Evolutionary conservation across 208 protist species (phyloP), one percentile per base, ranked within the genome.

Genomic region (Leishmania tarentolae): DNA sequence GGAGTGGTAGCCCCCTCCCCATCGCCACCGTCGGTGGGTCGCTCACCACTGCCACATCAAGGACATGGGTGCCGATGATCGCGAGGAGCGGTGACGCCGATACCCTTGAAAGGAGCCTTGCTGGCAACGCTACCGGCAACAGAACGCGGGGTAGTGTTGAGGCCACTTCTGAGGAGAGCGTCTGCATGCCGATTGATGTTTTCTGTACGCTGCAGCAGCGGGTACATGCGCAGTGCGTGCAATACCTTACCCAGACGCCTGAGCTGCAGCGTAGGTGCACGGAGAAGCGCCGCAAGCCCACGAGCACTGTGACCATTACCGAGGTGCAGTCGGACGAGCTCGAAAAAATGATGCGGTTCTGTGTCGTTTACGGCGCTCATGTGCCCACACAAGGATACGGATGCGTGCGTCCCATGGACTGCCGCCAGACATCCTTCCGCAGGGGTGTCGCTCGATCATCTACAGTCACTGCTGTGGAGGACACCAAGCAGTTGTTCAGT

Each of bases 171-270:
- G 53, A 5, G 37, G 82, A 61, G 31, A 65, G 68, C 2, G 77
- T 82, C 59, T 57, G 78, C 19, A 83, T 84, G 81, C 81, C 81
- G 11, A 80, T 79, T 9, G 81, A 84, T 7, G 81, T 81, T 28
- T 80, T 84, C 50, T 76, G 44, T 15, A 80, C 76, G 1, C 57
- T 84, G 56, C 81, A 84, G 69, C 75, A 80, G 71, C 75, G 70
- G 28, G 61, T 80, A 11, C 31, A 11, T 11, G 79, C 71, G n/a
- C 83, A 76, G 40, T 59, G 46, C 8, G 28, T 52, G 44, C 74
- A 77, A 50, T 24, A 81, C 70, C 35, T 84, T 6, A 19, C 65
- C 3, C 40, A 52, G 42, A 47, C 76, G 50, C 75, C 63, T 59
- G 31, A 68, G 70, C 78, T 37, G 28, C 35, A 68, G 15, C 13